Conservation (phyloP, 2,329 filamentous ascomycete species). For the Cercospora sp. region DNA sequence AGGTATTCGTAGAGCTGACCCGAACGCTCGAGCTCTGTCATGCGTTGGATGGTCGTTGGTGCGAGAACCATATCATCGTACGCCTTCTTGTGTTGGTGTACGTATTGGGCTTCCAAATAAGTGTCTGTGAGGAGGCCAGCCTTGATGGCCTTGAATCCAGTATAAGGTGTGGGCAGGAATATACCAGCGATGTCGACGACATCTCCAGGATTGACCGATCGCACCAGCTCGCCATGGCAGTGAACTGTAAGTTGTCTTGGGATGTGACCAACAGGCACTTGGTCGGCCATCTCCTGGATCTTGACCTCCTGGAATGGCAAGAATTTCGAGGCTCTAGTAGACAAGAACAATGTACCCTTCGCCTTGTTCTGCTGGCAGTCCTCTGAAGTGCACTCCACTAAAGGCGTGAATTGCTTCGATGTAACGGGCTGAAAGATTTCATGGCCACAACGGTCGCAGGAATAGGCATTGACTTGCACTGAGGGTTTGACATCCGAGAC, state of each 20-base stretch:
- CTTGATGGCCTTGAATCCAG: slow-evolving; percentile 96
- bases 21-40: slow-evolving; percentile 79
- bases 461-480: slow-evolving; percentile 97
- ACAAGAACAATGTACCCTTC: slow-evolving; percentile 90
- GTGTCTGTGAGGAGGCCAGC: slow-evolving; percentile 96
- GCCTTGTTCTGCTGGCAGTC: slow-evolving; percentile 88
- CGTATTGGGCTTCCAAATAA: slow-evolving; percentile 90
- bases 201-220: slow-evolving; percentile 89
- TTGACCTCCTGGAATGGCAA: slow-evolving; percentile 97
- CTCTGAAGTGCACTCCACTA: slow-evolving; percentile 83
- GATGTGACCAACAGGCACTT: slow-evolving; percentile 97
- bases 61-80: slow-evolving; percentile 92
- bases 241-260: slow-evolving; percentile 86
- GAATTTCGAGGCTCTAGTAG: slow-evolving; percentile 95
- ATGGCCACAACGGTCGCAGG: slow-evolving; percentile 91
- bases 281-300: slow-evolving; percentile 98
- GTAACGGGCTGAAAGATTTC: slow-evolving; percentile 97
- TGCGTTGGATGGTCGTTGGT: slow-evolving; percentile 73
- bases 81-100: slow-evolving; percentile 95
- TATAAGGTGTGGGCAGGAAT: slow-evolving; percentile 95
- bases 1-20: slow-evolving; percentile 96
- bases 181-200: slow-evolving; percentile 92
- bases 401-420: slow-evolving; percentile 84
- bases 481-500: slow-evolving; percentile 98
- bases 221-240: slow-evolving; percentile 81